These are phyloP conservation scores for Solanum piurae DNA, from an alignment of 257 asterid species.

Conservation along the genomic window DNA sequence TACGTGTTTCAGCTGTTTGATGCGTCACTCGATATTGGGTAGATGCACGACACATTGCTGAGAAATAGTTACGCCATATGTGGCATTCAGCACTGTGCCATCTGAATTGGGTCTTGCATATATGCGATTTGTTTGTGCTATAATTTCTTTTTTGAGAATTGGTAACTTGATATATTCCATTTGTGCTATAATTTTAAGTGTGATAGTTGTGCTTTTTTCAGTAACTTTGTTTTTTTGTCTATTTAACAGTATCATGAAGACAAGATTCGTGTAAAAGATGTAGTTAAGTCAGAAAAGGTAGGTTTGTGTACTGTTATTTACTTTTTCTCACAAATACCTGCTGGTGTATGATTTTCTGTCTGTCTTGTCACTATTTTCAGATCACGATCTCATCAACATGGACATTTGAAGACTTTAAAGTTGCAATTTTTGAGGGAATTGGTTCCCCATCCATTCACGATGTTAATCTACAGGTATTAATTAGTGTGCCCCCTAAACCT, in stretches of 20 bases:
- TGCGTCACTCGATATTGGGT: background rate
- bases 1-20: background rate
- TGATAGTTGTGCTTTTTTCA: background rate
- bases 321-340: background rate
- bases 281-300: conserved; percentile 70
- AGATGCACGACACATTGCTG: background rate
- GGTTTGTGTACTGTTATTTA: background rate
- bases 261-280: conserved; percentile 63
- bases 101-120: background rate
- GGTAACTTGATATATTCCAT: background rate
- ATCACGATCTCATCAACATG: conserved; percentile 52
- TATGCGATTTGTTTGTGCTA: background rate
- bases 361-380: conserved; percentile 20
- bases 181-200: background rate
- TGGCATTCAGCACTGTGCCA: background rate
- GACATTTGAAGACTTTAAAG: conserved; percentile 72
- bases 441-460: conserved; percentile 45
- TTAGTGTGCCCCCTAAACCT: background rate
- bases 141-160: too few relatives aligned
- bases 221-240: conserved; percentile 3
- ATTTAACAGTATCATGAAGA: conserved; percentile 74
- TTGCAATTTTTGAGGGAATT: conserved; percentile 37
- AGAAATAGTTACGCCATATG: background rate
- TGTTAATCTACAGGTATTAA: conserved; percentile 65
- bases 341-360: background rate